Evolutionary conservation across 306 rosid species (phyloP).

Genomic region (Vigna reflexopilosa): DNA sequence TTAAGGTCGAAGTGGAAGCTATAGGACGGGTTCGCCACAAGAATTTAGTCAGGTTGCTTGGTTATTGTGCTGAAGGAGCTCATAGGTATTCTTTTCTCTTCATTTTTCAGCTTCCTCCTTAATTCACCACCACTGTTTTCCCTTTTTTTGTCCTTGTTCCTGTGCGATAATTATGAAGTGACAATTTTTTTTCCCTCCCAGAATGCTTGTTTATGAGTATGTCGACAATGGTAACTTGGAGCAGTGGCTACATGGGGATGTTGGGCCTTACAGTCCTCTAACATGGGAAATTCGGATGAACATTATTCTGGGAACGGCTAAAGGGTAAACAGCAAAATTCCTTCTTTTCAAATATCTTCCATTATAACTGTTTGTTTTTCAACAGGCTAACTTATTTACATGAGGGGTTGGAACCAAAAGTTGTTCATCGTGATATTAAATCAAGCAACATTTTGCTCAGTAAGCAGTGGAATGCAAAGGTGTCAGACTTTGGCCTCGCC

Average conservation of each 20-base stretch:
- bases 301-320: conserved; percentile 78
- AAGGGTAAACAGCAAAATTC: conserved; percentile 59
- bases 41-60: conserved; percentile 84
- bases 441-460: conserved; percentile 88
- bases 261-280: conserved; percentile 79
- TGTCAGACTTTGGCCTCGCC: conserved; percentile 94
- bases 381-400: conserved; percentile 82
- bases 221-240: conserved; percentile 90
- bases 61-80: conserved; percentile 97
- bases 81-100: conserved; percentile 61
- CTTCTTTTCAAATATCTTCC: background rate
- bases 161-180: background rate
- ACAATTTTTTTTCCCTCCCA: conserved; percentile 38
- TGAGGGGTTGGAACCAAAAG: conserved; percentile 94
- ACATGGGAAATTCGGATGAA: conserved; percentile 91
- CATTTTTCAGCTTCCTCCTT: background rate
- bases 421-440: conserved; percentile 90
- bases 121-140: background rate
- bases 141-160: background rate
- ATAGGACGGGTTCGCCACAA: conserved; percentile 94
- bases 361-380: conserved; percentile 25
- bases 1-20: conserved; percentile 91
- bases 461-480: conserved; percentile 91
- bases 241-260: conserved; percentile 93
- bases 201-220: conserved; percentile 92